A percentile compares a stretch with the other conserved stretches of the same genome.
Evolutionary conservation across 2,329 filamentous ascomycete genomes (phyloP).

Genomic region (Aspergillus aculeatus): DNA sequence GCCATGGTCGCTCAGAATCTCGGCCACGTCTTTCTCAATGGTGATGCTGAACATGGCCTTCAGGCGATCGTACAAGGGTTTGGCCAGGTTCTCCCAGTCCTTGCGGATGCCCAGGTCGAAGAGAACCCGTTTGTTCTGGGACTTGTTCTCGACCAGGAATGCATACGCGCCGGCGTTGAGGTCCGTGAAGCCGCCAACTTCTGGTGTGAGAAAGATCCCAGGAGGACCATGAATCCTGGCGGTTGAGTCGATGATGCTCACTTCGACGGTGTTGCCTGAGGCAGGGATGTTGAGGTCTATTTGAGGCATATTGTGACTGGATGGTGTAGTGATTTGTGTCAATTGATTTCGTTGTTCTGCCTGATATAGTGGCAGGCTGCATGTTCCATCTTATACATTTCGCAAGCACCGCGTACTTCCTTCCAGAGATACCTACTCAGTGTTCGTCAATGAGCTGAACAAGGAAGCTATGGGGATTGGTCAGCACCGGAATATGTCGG

Average conservation of each 20-base stretch:
- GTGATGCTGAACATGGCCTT: background rate
- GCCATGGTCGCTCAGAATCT: background rate
- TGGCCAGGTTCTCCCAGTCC: conserved; percentile 45
- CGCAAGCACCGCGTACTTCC: too few relatives aligned
- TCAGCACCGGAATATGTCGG: too few relatives aligned
- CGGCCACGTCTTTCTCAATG: conserved; percentile 2
- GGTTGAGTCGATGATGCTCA: conserved; percentile 1
- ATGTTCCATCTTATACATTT: too few relatives aligned
- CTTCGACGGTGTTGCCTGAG: background rate
- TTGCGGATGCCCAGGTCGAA: conserved; percentile 51
- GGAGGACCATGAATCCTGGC: background rate
- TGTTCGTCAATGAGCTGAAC: too few relatives aligned
- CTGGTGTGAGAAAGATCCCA: background rate
- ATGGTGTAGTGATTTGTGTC: too few relatives aligned
- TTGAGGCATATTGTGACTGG: too few relatives aligned
- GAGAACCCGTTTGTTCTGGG: conserved; percentile 41
- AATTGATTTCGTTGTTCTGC: too few relatives aligned
- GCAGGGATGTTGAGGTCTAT: background rate
- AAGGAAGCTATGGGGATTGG: too few relatives aligned
- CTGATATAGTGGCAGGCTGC: too few relatives aligned
- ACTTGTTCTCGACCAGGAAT: conserved; percentile 25
- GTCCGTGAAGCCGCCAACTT: background rate
- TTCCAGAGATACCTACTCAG: too few relatives aligned
- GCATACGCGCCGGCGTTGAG: background rate
- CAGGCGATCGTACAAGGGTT: background rate